Percentiles rank a stretch among this genome's conserved stretches.
Conservation (phyloP, 1,284 basidiomycete species). For the Volvariella volvacea region DNA sequence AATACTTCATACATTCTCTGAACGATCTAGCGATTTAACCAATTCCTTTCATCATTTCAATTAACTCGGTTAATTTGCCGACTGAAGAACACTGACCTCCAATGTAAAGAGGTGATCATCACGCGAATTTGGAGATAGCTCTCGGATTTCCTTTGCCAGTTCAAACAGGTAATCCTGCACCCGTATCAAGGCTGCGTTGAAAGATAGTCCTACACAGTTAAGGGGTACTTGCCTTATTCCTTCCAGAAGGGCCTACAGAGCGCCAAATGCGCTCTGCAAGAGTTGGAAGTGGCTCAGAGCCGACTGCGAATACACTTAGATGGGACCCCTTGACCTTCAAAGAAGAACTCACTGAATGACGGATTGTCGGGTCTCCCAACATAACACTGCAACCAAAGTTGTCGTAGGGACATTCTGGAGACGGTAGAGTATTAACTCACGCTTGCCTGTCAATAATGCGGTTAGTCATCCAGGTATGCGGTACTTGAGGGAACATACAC, state of each 20-base stretch:
- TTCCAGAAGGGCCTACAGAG: slow-evolving; percentile 77
- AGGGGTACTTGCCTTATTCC: slow-evolving; percentile 55
- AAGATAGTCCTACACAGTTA: not conserved
- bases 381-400: slow-evolving; percentile 52
- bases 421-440: slow-evolving; percentile 15
- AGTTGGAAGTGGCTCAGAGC: slow-evolving; percentile 64
- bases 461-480: not conserved
- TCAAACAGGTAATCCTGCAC: slow-evolving; percentile 75
- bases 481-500: slow-evolving; percentile 29
- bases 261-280: slow-evolving; percentile 67
- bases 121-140: slow-evolving; percentile 65
- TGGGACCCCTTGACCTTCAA: not conserved
- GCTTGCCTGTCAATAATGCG: slow-evolving; percentile 21
- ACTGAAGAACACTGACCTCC: slow-evolving; percentile 35
- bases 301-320: slow-evolving; percentile 41
- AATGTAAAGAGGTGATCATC: slow-evolving; percentile 76
- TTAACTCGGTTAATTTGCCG: not conserved
- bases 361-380: slow-evolving; percentile 75
- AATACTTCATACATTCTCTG: no score
- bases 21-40: no score
- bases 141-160: slow-evolving; percentile 60
- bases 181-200: not conserved
- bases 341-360: slow-evolving; percentile 53
- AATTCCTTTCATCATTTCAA: no score
- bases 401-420: not conserved